phyloP scores from a whole-genome alignment of 2,329 filamentous ascomycete genomes.

The Colletotrichum endophyticum region DNA sequence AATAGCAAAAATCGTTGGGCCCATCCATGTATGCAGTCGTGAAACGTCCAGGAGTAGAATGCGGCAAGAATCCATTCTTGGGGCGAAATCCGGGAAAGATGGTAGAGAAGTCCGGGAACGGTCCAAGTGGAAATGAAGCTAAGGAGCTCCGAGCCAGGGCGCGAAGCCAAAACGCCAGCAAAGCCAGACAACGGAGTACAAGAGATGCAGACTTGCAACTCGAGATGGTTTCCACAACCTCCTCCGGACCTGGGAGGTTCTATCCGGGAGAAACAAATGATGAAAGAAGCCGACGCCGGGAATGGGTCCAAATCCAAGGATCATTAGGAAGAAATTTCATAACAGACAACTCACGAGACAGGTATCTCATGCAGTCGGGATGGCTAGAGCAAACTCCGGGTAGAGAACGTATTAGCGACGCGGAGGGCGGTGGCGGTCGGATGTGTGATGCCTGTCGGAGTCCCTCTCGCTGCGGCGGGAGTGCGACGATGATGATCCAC shows the following conservation, averaged over 20 bases:
- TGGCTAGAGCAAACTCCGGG: constrained; percentile 1
- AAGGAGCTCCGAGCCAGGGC: background rate
- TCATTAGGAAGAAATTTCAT: constrained; percentile 23
- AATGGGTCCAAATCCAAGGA: constrained; percentile 18
- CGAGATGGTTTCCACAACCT: constrained; percentile 10
- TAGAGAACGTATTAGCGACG: constrained; percentile 35
- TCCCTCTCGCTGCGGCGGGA: constrained; percentile 47
- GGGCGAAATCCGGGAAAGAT: constrained; percentile 5
- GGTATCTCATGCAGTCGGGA: constrained; percentile 19
- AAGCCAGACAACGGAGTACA: constrained; percentile 12
- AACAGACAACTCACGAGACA: constrained; percentile 16
- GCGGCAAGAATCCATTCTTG: constrained; percentile 12
- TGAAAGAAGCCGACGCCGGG: constrained; percentile 21
- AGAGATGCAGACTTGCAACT: constrained; percentile 24
- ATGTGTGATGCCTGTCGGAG: constrained; percentile 41
- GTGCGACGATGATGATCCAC: constrained; percentile 34
- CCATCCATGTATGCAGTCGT: constrained; percentile 25
- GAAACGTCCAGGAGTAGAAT: constrained; percentile 16
- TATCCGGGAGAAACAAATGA: constrained; percentile 21
- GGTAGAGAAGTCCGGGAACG: background rate
- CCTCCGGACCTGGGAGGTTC: constrained; percentile 5
- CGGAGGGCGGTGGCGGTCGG: constrained; percentile 42
- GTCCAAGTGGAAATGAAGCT: background rate
- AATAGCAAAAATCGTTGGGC: constrained; percentile 19
- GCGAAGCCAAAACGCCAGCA: constrained; percentile 10